Base-by-base conservation (phyloP, 257 asterid species). In the Primulina tabacum region DNA sequence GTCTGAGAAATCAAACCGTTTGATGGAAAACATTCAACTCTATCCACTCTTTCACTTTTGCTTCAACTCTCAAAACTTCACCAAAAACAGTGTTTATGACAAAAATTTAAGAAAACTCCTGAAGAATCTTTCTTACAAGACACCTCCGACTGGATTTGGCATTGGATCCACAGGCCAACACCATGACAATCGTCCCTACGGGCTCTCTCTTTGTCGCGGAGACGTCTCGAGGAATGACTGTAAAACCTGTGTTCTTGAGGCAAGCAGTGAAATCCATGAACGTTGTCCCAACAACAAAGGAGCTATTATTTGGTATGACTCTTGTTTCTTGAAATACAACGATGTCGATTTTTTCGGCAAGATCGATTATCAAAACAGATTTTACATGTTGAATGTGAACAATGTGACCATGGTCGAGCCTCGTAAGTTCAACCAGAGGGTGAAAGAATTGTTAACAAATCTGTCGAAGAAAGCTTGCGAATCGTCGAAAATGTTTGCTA, bases 221-320 rank as follows among this genome's bases (percentile, higher is more conserved):
- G 88, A 83, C 57, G 68, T 71, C 67, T 50, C 80, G 0, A 10
- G 64, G 9, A 17, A 43, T 0, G 67, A 69, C 56, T 83, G 88
- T 6, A 21, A 57, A 12, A 8, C 84, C 1, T 83, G 88, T 53
- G 75, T 83, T 5, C 68, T 10, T 33, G 75, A 71, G 65, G 88
- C 86, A 0, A 65, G 82, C 68, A 62, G 37, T 32, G 71, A 69
- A 24, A 50, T 77, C 50, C 47, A 62, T 29, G 33, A 33, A 10
- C 69, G 40, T 14, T 81, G 86, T 52, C 84, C 84, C 6, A 69
- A 68, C 56, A 37, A 70, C 57, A 75, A 47, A 65, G 83, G 64
- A 20, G 84, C 84, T 0, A 52, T 79, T 11, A 34, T 81, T 20
- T 84, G 89, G 89, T 84, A 84, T 59, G 86, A 84, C 18, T 64